Conservation (phyloP, 2,329 filamentous ascomycete species). For the Trichoderma endophyticum region DNA sequence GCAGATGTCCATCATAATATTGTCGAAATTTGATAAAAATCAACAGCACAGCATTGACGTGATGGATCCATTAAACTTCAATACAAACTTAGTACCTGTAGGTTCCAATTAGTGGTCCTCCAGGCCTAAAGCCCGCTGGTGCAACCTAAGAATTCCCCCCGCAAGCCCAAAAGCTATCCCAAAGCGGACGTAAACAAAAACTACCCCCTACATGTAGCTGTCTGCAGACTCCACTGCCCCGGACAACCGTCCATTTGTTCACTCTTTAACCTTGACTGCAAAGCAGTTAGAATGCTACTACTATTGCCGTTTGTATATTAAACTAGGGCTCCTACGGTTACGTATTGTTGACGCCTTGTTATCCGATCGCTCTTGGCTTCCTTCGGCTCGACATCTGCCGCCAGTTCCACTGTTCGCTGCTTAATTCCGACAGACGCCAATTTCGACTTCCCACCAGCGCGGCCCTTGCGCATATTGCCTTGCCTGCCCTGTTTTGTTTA, state of each 20-base stretch:
- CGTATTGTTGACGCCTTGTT: background rate
- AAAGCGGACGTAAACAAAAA: conserved; percentile 42
- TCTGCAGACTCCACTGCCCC: conserved; percentile 33
- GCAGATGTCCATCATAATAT: background rate
- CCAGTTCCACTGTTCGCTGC: conserved; percentile 2
- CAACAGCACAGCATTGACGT: background rate
- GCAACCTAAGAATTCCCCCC: background rate
- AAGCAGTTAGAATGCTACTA: background rate
- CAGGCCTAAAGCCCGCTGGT: background rate
- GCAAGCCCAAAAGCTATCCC: conserved; percentile 29
- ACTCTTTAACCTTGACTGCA: conserved; percentile 20
- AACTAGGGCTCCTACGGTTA: background rate
- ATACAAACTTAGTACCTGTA: background rate
- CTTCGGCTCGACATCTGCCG: background rate
- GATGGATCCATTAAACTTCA: background rate
- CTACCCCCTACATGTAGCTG: conserved; percentile 31
- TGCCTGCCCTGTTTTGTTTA: background rate
- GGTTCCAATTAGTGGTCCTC: background rate
- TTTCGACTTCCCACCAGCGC: background rate
- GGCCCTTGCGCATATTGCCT: background rate
- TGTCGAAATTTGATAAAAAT: background rate
- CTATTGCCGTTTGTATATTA: background rate
- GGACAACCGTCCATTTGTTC: conserved; percentile 12
- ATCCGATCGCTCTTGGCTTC: conserved; percentile 10
- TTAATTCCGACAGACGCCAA: background rate